Conservation (phyloP, 345 rosid genomes). For the Trapa incisa region DNA sequence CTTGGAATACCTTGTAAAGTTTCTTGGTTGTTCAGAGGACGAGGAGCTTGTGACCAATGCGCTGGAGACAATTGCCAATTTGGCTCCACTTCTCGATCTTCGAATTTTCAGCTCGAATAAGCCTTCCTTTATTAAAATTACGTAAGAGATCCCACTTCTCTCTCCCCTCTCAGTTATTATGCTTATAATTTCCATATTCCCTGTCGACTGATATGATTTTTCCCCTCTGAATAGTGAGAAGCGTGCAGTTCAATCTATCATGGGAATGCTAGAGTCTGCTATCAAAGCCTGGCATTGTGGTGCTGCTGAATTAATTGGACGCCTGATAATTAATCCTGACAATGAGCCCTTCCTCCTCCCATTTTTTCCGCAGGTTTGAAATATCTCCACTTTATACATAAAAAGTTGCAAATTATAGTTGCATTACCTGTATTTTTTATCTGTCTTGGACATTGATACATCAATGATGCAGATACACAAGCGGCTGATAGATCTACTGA, state of each 20-base stretch:
- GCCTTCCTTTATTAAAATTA: slow-evolving; percentile 66
- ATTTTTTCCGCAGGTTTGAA: slow-evolving; percentile 59
- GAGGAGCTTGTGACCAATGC: slow-evolving; percentile 93
- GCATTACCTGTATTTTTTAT: background rate
- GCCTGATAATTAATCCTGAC: slow-evolving; percentile 91
- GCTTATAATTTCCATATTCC: background rate
- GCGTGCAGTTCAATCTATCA: slow-evolving; percentile 80
- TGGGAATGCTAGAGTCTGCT: slow-evolving; percentile 66
- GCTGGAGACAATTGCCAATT: slow-evolving; percentile 82
- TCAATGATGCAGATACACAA: slow-evolving; percentile 62
- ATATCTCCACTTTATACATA: background rate
- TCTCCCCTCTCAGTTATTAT: slow-evolving; percentile 1
- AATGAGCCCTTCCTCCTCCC: slow-evolving; percentile 93
- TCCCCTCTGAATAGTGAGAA: slow-evolving; percentile 51
- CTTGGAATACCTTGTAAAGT: background rate
- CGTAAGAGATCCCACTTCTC: slow-evolving; percentile 34
- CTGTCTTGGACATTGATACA: background rate
- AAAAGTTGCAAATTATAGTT: background rate
- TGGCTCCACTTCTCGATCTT: slow-evolving; percentile 89
- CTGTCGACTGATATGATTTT: slow-evolving; percentile 4
- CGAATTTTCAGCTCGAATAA: slow-evolving; percentile 80
- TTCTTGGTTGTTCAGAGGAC: slow-evolving; percentile 51
- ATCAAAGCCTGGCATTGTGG: slow-evolving; percentile 94
- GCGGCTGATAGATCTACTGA: slow-evolving; percentile 85
- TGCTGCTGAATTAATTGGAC: slow-evolving; percentile 86